A percentile compares a stretch with the other conserved stretches of the same genome.
Conservation (phyloP, 495 filamentous ascomycete species). For the Peziza echinospora region DNA sequence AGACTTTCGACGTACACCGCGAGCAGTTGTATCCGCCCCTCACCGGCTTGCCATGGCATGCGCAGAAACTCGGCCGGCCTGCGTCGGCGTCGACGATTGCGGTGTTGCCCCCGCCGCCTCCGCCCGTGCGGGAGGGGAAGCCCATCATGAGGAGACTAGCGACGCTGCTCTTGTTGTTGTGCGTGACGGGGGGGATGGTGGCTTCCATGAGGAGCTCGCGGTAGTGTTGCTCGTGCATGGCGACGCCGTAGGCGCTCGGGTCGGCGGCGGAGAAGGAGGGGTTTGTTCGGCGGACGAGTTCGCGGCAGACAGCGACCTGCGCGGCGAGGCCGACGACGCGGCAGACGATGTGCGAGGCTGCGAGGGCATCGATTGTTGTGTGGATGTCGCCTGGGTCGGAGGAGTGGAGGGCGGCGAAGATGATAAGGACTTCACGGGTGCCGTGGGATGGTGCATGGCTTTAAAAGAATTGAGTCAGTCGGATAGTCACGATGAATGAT, state of each 20-base stretch:
- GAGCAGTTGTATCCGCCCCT: conserved; percentile 84
- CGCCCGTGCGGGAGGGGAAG: conserved; percentile 75
- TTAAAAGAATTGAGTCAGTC: not conserved
- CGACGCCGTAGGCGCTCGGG: conserved; percentile 47
- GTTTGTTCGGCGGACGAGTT: conserved; percentile 73
- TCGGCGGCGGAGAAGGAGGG: conserved; percentile 15
- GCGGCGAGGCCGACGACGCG: conserved; percentile 75
- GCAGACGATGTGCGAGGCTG: conserved; percentile 63
- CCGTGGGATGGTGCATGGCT: conserved; percentile 76
- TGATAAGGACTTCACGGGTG: conserved; percentile 73
- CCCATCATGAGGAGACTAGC: conserved; percentile 91
- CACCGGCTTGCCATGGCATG: conserved; percentile 69
- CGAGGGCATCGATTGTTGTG: conserved; percentile 55
- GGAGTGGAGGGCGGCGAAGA: conserved; percentile 76
- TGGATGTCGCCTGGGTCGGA: conserved; percentile 92
- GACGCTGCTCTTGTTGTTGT: conserved; percentile 40
- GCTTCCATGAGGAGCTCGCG: conserved; percentile 67
- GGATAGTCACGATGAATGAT: not conserved
- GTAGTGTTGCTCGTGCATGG: conserved; percentile 73
- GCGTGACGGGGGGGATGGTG: conserved; percentile 71
- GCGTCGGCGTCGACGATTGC: not conserved
- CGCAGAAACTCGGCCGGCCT: conserved; percentile 38
- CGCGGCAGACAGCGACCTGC: conserved; percentile 75
- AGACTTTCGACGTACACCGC: conserved; percentile 73
- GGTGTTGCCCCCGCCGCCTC: conserved; percentile 36